phyloP scores from a whole-genome alignment of 768 basidiomycete species.

The Tulasnella sp. region DNA sequence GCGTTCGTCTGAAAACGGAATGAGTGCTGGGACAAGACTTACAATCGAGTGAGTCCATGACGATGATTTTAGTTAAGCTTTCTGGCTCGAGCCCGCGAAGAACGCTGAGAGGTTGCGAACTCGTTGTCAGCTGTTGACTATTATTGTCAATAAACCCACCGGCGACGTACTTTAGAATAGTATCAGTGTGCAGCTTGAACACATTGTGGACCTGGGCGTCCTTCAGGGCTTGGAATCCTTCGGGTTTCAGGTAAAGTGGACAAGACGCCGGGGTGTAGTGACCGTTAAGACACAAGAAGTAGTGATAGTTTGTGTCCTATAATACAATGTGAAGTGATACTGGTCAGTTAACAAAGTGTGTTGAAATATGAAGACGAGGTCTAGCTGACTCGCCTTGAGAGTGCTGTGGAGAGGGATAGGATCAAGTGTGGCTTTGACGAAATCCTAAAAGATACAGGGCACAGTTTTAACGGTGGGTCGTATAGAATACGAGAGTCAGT shows the following conservation, averaged over 20 bases:
- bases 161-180: slow-evolving; percentile 48
- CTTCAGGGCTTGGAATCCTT: slow-evolving; percentile 48
- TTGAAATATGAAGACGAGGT: too few species aligned
- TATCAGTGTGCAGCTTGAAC: slow-evolving; percentile 64
- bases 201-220: slow-evolving; percentile 35
- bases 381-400: neutral
- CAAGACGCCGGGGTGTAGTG: slow-evolving; percentile 48
- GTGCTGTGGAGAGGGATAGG: neutral
- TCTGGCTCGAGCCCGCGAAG: slow-evolving; percentile 35
- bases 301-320: slow-evolving; percentile 32
- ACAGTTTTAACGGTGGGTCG: neutral
- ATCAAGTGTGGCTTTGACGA: neutral
- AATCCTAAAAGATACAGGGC: neutral
- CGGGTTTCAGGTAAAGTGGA: slow-evolving; percentile 52
- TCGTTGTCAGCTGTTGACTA: slow-evolving; percentile 3
- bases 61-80: slow-evolving; percentile 49
- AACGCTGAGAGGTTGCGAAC: slow-evolving; percentile 31
- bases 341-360: slow-evolving; percentile 26
- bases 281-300: slow-evolving; percentile 35
- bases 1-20: neutral
- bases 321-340: slow-evolving; percentile 12
- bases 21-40: too few species aligned
- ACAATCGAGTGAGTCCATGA: slow-evolving; percentile 53
- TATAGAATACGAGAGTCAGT: too few species aligned
- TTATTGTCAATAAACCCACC: neutral